These are phyloP conservation scores for Kuraishia molischiana DNA, from an alignment of 805 yeast species.

Conservation along the genomic window DNA sequence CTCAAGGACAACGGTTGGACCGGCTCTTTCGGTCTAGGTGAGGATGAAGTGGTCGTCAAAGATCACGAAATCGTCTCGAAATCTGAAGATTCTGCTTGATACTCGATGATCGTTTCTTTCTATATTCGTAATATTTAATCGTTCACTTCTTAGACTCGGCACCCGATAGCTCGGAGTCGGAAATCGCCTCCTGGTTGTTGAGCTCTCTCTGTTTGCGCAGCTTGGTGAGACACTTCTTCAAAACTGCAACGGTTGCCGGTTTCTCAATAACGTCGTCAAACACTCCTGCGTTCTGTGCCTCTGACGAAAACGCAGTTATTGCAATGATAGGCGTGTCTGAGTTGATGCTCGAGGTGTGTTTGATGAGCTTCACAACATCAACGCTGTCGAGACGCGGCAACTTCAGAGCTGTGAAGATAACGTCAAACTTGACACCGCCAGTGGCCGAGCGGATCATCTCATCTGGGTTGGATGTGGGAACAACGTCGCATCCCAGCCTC, in stretches of 20 bases:
- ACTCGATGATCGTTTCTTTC: too few species aligned
- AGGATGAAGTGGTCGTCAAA: not conserved
- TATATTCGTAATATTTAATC: too few species aligned
- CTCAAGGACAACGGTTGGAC: slow-evolving; percentile 43
- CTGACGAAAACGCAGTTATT: slow-evolving; percentile 60
- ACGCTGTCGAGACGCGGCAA: slow-evolving; percentile 58
- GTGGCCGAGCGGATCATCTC: slow-evolving; percentile 77
- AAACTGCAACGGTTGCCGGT: slow-evolving; percentile 38
- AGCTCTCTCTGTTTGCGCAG: slow-evolving; percentile 9
- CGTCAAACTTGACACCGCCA: slow-evolving; percentile 74
- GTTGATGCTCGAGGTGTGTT: slow-evolving; percentile 70
- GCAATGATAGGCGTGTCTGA: slow-evolving; percentile 71
- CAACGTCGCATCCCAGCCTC: slow-evolving; percentile 69
- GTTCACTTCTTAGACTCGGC: too few species aligned
- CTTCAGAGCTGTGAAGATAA: slow-evolving; percentile 68
- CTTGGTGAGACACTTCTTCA: slow-evolving; percentile 18
- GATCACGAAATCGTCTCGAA: not conserved
- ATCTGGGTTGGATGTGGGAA: slow-evolving; percentile 68
- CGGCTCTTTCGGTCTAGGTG: slow-evolving; percentile 1
- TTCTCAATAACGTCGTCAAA: slow-evolving; percentile 70
- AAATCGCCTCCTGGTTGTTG: slow-evolving; percentile 20
- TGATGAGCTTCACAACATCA: slow-evolving; percentile 71
- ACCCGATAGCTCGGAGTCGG: slow-evolving; percentile 21
- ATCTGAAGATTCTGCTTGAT: slow-evolving; percentile 4
- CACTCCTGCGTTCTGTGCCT: slow-evolving; percentile 41